Evolutionary conservation across 2,329 filamentous ascomycete genomes (phyloP), one percentile per base, ranked within the genome.

Genomic region (Aspergillus texensis): DNA sequence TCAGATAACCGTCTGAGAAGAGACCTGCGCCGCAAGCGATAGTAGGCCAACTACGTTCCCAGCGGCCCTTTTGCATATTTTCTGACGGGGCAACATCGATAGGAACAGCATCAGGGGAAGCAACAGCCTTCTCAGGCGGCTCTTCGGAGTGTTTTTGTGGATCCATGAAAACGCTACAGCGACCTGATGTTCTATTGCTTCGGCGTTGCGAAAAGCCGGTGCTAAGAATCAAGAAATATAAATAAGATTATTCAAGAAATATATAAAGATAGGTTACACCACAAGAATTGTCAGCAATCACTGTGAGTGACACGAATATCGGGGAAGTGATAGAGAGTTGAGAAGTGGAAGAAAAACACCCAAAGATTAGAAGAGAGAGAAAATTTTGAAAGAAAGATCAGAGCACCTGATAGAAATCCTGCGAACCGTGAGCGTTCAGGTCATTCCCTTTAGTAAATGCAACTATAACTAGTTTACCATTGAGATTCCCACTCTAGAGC

Each of bases 1-100:
- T 96, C 74, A 97, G 87, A 77, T 97, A 97, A 19, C 94, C 94
- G 77, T 97, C 94, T 28, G 90, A 93, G 79, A 97, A 97, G 2
- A 97, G 84, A 72, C 94, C 94, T 58, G 93, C 91, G 67, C 94
- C 94, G 73, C 93, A 96, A 50, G 93, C 93, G 70, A 97, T 89
- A 1, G 93, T 91, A 16, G 93, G 92, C 84, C 87, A 89, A 21
- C 85, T 80, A 55, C 86, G 81, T 66, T 86, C 80, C 85, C 82
- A 84, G 62, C 80, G 77, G 55, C 73, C 71, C 62, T 82, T 81
- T 57, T 55, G 58, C 12, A 45, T 45, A 39, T 67, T 62, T 1
- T 75, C 75, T 21, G 78, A 66, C 6, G 74, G 70, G 3, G 66
- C 34, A 8, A 69, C 62, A 36, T 73, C 73, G 9, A 70, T 32